Evolutionary conservation across 2,329 filamentous ascomycete species (phyloP), one percentile per base, ranked within the genome.

Genomic region (Huntiella abstrusa): DNA sequence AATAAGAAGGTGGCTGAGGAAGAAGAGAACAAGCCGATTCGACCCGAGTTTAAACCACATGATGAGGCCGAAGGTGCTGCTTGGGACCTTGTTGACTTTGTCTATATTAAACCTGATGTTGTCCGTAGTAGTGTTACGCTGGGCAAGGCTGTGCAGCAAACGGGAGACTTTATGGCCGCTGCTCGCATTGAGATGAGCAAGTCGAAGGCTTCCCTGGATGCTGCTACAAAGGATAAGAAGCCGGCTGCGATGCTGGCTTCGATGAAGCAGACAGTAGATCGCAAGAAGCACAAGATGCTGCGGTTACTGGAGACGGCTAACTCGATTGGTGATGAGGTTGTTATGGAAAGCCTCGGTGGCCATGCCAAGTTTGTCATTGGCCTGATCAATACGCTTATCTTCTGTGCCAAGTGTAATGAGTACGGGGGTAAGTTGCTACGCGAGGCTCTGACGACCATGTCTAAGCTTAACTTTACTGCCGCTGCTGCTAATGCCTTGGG

Each of bases 381-480:
- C 41, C 59, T 78, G 41, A 67, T 70, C 43, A 70, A 70, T 48
- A 64, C 65, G 8, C 59, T 77, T 47, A 70, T 71, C 41, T 64
- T 69, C 46, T 73, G 68, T 50, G 69, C 70, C 51, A 69, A 70
- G 51, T 59, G 62, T 2, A 60, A 63, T 43, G 70, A 75, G 53
- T 73, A 68, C 53, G 65, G 64, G 22, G 68, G 70, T 5, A 65
- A 67, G 51, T 57, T 73, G 11, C 65, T 70, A n/a, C 71, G 71
- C 52, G 66, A 68, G 13, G 59, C 73, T n/a, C 62, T 77, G 13
- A 63, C 71, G 44, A 65, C 83, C 32, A 69, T 84, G 57, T 78
- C 77, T 49, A 68, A 77, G 37, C 73, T 68, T 42, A 72, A 69
- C 52, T 74, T 75, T 33, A 62, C 76, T 37, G 71, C 77, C 52